These are phyloP conservation scores for Colletotrichum sp. DNA, from an alignment of 2,329 filamentous ascomycete genomes.

Conservation along the genomic window DNA sequence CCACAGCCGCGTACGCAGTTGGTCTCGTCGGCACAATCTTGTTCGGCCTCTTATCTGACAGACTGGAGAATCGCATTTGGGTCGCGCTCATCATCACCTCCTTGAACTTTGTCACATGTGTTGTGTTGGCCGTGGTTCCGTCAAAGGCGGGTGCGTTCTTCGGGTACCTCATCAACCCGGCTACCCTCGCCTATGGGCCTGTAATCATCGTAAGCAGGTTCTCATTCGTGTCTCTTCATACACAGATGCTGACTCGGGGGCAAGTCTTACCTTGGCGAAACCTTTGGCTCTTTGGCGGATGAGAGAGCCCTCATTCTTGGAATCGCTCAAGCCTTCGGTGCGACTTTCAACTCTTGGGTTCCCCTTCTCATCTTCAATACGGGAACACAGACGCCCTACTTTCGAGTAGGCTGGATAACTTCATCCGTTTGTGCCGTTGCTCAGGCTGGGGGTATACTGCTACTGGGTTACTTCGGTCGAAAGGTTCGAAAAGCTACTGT, in stretches of 20 bases:
- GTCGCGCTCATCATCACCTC: neutral
- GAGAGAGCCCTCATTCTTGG: neutral
- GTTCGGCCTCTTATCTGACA: neutral
- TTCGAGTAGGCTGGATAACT: neutral
- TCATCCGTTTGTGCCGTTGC: neutral
- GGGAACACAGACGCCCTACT: neutral
- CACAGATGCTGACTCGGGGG: neutral
- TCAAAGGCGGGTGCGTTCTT: neutral
- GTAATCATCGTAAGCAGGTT: neutral
- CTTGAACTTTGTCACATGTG: neutral
- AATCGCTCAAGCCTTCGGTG: neutral
- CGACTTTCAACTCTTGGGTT: neutral
- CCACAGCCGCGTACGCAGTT: neutral
- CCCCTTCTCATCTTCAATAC: neutral
- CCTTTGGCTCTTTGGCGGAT: neutral
- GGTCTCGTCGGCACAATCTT: neutral
- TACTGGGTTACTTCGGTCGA: neutral
- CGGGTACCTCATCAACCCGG: neutral
- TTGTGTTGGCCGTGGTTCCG: neutral
- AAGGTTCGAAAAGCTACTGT: neutral
- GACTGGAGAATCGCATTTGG: neutral
- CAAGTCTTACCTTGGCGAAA: neutral
- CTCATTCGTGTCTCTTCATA: neutral
- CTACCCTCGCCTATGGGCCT: neutral
- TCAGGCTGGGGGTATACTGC: neutral